Conservation (phyloP, 495 filamentous ascomycete genomes). For the Acidiella bohemica region DNA sequence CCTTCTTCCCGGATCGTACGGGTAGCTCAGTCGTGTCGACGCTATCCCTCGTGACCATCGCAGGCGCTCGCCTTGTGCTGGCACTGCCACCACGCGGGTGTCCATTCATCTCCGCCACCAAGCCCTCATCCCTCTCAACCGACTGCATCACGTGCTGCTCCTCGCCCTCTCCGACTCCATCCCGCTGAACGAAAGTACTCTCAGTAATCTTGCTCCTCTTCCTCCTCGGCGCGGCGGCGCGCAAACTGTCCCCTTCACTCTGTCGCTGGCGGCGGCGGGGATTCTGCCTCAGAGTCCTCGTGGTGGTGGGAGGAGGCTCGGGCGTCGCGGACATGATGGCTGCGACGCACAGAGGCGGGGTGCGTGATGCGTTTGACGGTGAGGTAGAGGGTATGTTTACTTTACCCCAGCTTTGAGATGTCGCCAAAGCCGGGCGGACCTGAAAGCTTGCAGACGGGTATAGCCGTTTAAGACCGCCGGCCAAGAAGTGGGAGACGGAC, state of each 20-base stretch:
- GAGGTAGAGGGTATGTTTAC: too few relatives aligned
- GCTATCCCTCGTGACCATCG: too few relatives aligned
- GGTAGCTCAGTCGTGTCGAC: too few relatives aligned
- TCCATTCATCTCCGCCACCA: too few relatives aligned
- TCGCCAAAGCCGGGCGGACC: too few relatives aligned
- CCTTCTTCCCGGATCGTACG: constrained; percentile 24
- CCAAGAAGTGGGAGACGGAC: too few relatives aligned
- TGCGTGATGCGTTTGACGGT: too few relatives aligned
- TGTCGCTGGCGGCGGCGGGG: constrained; percentile 27
- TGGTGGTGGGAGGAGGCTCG: constrained; percentile 2
- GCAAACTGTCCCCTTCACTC: constrained; percentile 26
- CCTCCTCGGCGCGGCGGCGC: constrained; percentile 19
- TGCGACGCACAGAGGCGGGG: too few relatives aligned
- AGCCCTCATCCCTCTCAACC: too few relatives aligned
- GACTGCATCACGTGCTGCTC: constrained; percentile 9
- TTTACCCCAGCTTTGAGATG: too few relatives aligned
- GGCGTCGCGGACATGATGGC: constrained; percentile 11
- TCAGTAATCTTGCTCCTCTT: constrained; percentile 30
- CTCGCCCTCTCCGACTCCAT: background rate
- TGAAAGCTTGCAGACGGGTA: too few relatives aligned
- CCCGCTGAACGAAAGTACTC: constrained; percentile 18
- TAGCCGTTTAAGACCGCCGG: too few relatives aligned
- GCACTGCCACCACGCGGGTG: constrained; percentile 11
- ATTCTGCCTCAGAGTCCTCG: constrained; percentile 18
- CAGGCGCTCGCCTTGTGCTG: background rate